phyloP scores from a whole-genome alignment of 1,284 basidiomycete species.

The Heterobasidion parviporum region DNA sequence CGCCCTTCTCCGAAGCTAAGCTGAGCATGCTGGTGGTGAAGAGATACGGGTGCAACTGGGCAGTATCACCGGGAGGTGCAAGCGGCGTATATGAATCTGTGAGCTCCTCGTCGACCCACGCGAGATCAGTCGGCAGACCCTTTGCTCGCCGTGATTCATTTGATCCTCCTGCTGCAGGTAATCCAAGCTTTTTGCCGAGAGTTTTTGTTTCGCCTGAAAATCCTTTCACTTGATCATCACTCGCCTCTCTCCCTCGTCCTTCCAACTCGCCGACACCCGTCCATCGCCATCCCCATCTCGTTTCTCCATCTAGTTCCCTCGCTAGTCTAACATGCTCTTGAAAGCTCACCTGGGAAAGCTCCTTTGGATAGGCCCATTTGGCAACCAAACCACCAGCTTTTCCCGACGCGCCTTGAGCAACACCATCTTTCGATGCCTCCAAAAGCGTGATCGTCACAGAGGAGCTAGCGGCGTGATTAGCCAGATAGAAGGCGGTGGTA shows the following conservation, averaged over 20 bases:
- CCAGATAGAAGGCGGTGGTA: constrained; percentile 78
- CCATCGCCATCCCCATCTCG: constrained; percentile 79
- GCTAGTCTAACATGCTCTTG: constrained; percentile 75
- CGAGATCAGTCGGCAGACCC: constrained; percentile 50
- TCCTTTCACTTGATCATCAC: constrained; percentile 9
- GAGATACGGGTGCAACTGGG: constrained; percentile 75
- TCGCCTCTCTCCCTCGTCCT: constrained; percentile 36
- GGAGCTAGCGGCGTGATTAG: constrained; percentile 44
- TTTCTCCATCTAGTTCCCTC: constrained; percentile 59
- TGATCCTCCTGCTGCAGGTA: constrained; percentile 23
- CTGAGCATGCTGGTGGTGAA: constrained; percentile 76
- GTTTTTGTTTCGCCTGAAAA: constrained; percentile 30
- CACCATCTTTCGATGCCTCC: constrained; percentile 66
- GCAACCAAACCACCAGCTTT: constrained; percentile 93
- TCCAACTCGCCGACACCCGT: constrained; percentile 63
- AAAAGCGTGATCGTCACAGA: constrained; percentile 51
- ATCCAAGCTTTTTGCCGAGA: constrained; percentile 45
- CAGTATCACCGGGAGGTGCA: constrained; percentile 54
- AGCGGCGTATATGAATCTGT: constrained; percentile 55
- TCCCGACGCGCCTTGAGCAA: constrained; percentile 75
- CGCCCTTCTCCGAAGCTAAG: constrained; percentile 51
- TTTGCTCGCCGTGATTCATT: constrained; percentile 20
- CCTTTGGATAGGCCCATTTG: constrained; percentile 69
- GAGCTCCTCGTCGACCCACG: constrained; percentile 53
- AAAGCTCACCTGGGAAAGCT: constrained; percentile 76